Base-by-base conservation (phyloP, 371 early-diverging fungal genomes). In the Rhizopus stolonifer region DNA sequence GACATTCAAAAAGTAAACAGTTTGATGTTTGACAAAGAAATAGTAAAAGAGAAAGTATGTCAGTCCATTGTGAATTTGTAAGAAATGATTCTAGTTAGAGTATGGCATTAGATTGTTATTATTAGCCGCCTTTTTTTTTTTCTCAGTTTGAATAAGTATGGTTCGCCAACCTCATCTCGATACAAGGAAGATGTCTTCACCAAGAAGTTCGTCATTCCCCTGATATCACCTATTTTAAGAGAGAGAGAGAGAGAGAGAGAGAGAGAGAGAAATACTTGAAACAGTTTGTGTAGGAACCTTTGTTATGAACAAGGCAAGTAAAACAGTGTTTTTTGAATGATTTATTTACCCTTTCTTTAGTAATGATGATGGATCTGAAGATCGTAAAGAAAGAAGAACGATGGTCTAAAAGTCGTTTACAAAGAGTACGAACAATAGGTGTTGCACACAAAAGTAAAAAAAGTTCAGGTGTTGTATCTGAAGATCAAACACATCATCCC, bases 21-120 rank as follows among this genome's bases (percentile, higher is more conserved):
- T 24, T 44, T 22, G 23, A 44, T 22, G 44, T 44, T 44, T 44
- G 15, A 23, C 44, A 24, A 23, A 44, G 44, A 44, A 44, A 24
- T 22, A 44, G 15, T 24, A 11, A 44, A 44, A 22, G 44, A 44
- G 24, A 23, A 44, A 23, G 24, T 44, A 24, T 24, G 24, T 15
- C 44, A 44, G 24, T 21, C 44, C 1, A 44, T 24, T 44, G 24
- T 23, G 24, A 44, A 23, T 24, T 44, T 44, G 44, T 22, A 44
- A 44, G 44, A 23, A 6, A 44, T 24, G 21, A 24, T 44, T 44
- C 44, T 44, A 44, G 22, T 44, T 44, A 44, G 44, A 44, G 44
- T 44, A 44, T 24, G 9, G 7, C 24, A 18, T 24, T 44, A 44
- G 22, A 44, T 24, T 44, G 24, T 21, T 21, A 44, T 22, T 44